Base-by-base conservation (phyloP, 192 early-diverging fungal species). In the Rhizophagus prolifer region DNA sequence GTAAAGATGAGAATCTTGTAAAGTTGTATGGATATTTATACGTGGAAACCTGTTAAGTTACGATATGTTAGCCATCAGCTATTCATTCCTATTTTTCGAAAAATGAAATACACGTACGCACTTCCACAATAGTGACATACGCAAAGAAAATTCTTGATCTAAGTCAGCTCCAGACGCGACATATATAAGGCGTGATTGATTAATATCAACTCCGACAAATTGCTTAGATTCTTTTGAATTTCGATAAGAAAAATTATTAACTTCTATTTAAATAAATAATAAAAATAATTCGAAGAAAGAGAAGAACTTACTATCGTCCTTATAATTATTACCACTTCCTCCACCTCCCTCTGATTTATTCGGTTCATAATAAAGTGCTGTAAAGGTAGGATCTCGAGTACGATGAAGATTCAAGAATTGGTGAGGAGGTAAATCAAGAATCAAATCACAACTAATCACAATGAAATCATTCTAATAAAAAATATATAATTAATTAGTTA, bases 1-100 rank as follows among this genome's bases (percentile, higher is more conserved):
- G 76, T 98, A 99, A 26, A 97, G 70, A 77, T 98, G 98, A 9
- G 94, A 92, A 82, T 97, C 95, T 74, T 93, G 90, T 76, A 98
- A 86, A 59, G 93, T 88, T 61, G 93, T 92, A 67, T 91, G 88
- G 41, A 99, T 78, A 44, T 90, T 86, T 70, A 97, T 83, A 2
- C 88, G 86, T 9, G 95, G 94, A 77, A 96, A 98, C 82, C 91
- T 90, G 79, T 80, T 82, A 54, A 21, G 7, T 54, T 54, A 16
- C 14, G 4, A 54, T 19, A 19, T 4, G 47, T 44, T 44, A 21
- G 7, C 7, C 3, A 54, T 19, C 5, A 21, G 19, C 2, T 4
- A n/a, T 6, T 54, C 50, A 54, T 21, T 4, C 50, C 21, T 54
- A 54, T 54, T 54, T 38, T 21, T 54, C 14, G 21, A 4, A 21